phyloP scores from a whole-genome alignment of 768 basidiomycete genomes.

The Cystobasidium ongulense region DNA sequence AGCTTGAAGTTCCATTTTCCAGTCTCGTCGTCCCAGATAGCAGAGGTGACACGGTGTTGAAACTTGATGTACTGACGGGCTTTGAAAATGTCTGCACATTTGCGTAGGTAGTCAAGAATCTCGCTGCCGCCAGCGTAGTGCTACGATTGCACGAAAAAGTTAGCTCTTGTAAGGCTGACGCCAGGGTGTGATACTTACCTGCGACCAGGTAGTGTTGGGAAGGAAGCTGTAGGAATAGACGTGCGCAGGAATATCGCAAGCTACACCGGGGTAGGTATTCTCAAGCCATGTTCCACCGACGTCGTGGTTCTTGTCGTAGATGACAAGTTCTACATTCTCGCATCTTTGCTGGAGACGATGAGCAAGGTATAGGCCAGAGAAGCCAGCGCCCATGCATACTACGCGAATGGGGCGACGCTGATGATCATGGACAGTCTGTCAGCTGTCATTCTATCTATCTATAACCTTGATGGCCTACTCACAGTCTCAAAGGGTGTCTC shows the following conservation, averaged over 20 bases:
- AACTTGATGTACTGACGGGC: slow-evolving; percentile 29
- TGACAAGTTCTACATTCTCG: slow-evolving; percentile 31
- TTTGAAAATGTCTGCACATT: slow-evolving; percentile 31
- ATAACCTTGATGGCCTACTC: neutral
- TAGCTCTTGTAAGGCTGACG: no score
- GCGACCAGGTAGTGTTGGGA: slow-evolving; percentile 26
- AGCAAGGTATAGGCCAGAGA: slow-evolving; percentile 26
- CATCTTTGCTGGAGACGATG: slow-evolving; percentile 29
- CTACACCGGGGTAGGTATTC: slow-evolving; percentile 37
- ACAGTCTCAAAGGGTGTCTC: slow-evolving; percentile 20
- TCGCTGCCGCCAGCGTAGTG: slow-evolving; percentile 56
- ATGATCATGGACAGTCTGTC: neutral
- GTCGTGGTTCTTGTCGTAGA: slow-evolving; percentile 30
- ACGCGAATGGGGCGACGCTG: slow-evolving; percentile 14
- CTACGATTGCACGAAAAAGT: slow-evolving; percentile 43
- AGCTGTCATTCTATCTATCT: neutral
- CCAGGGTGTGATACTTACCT: no score
- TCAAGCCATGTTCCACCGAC: slow-evolving; percentile 31
- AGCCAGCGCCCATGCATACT: slow-evolving; percentile 31
- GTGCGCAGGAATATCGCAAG: slow-evolving; percentile 57
- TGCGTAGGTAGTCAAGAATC: slow-evolving; percentile 54
- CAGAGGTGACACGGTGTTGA: slow-evolving; percentile 50
- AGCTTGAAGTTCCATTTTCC: slow-evolving; percentile 56
- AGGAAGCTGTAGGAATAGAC: slow-evolving; percentile 36
- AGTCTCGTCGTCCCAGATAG: slow-evolving; percentile 51